A percentile compares a stretch with the other conserved stretches of the same genome.
Evolutionary conservation across 1,139 yeast genomes (phyloP).

Genomic region (Pichia sp.): DNA sequence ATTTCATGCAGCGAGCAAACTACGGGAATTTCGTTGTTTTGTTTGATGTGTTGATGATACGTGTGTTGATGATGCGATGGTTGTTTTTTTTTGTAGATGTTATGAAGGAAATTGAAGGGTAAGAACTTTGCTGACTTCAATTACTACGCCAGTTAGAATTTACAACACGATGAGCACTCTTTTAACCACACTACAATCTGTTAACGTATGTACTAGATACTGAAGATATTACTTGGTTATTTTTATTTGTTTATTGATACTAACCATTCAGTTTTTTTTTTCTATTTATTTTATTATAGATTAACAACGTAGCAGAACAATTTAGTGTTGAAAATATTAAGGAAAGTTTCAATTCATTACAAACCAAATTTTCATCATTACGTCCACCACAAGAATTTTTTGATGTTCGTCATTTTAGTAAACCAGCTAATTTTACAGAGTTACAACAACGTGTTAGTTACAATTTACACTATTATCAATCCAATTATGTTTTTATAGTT

Average conservation of each 20-base stretch:
- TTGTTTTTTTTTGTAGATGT: no score
- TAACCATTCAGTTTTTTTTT: conserved; percentile 4
- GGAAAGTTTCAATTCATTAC: conserved; percentile 39
- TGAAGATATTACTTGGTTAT: background rate
- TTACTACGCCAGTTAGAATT: no score
- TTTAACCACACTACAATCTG: conserved; percentile 26
- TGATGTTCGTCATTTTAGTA: conserved; percentile 81
- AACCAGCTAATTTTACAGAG: conserved; percentile 86
- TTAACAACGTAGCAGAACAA: conserved; percentile 11
- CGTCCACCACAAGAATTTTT: conserved; percentile 92
- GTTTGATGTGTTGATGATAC: no score
- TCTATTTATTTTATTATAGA: conserved; percentile 1
- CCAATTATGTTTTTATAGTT: conserved; percentile 77
- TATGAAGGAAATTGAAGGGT: no score
- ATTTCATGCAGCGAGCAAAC: no score
- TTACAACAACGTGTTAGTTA: conserved; percentile 81
- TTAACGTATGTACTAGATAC: conserved; percentile 23
- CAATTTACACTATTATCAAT: conserved; percentile 80
- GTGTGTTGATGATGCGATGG: background rate
- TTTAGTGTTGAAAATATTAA: conserved; percentile 28
- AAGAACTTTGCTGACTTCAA: background rate
- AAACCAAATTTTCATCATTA: conserved; percentile 61
- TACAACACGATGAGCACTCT: conserved; percentile 9
- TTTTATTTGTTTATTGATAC: background rate
- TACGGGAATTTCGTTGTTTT: no score